Evolutionary conservation across 1,284 basidiomycete genomes (phyloP), one percentile per base, ranked within the genome.

Genomic region (Polyporus tsugae): DNA sequence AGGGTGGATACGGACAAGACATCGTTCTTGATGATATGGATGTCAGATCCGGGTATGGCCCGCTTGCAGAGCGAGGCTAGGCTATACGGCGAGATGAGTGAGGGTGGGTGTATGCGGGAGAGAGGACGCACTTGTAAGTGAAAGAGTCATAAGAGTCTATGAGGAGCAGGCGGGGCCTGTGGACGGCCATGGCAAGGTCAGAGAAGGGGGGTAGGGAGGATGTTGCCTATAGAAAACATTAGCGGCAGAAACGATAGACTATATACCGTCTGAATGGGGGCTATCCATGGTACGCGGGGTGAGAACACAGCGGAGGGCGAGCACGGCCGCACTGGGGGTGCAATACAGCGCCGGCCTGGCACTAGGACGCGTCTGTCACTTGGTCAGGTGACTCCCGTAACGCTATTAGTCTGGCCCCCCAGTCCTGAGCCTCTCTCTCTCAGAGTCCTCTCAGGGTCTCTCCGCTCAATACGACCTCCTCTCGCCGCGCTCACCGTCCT

Each of bases 71-170:
- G 80, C 11, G 89, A 85, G 64, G 90, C 91, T 65, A 93, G 85
- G 75, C 91, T 92, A 62, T 57, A 15, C n/a, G 6, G 22, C 0
- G 42, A 49, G 55, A 60, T 68, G 25, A 71, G 67, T 68, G 49
- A 39, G 36, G 38, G 38, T 53, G 25, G 59, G 55, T 25, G 25
- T 33, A 60, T 29, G 19, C 5, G 55, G 38, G 65, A 1, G 64
- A 10, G 49, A n/a, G 44, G 7, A 84, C 90, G 66, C 67, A 94
- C 92, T 95, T 95, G 86, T 89, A 87, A 9, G 93, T 93, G 80
- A 95, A 95, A 0, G 93, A 95, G 78, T 95, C 94, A 73, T 95
- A 93, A 4, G 92, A 94, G 77, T 95, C 94, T 49, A 95, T 84
- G 58, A 95, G 82, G 41, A 95, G 82, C 49, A 94, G 81, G 44